Base-by-base conservation (phyloP, 805 yeast genomes). In the Middelhovenomyces tepae region DNA sequence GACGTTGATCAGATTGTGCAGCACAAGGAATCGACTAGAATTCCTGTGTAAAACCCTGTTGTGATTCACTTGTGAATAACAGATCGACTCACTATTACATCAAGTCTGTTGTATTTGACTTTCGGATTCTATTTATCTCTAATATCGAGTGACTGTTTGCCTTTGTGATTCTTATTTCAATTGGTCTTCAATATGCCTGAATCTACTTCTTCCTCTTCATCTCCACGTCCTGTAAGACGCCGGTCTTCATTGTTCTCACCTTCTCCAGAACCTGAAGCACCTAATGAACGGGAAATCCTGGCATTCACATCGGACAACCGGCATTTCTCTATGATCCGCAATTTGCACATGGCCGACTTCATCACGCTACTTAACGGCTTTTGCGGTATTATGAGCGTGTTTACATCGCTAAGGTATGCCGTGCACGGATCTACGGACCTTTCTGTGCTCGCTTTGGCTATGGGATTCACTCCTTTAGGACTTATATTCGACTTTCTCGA, bases 401-500 rank as follows among this genome's bases (percentile, higher is more conserved):
- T 91, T 26, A 79, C 93, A 27, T 83, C 95, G 57, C 62, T 85
- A 42, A 69, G 95, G 51, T 91, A 73, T 57, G 74, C 87, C 4
- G 63, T 75, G 33, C 81, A 89, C 2, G 76, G 74, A 9, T 65
- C 75, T 45, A 60, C 73, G 5, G 80, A 75, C 50, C 72, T 78
- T 20, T 36, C 34, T 27, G 48, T 55, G 38, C 48, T 59, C n/a
- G 89, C 81, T 60, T 69, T 95, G 47, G 95, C 97, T 2, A 87
- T 86, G 61, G 76, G 80, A 44, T 85, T 82, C 60, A 84, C 86
- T 27, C 68, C 82, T n/a, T 64, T 89, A 45, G 98, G 98, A 4
- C 72, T 89, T 51, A 85, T 91, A 54, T 89, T 89, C 57, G 98
- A 89, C 58, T 86, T 91, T 56, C 82, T 91, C 56, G 98, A 91